Conservation (phyloP, 2,329 filamentous ascomycete genomes). For the Exophiala oligosperma region DNA sequence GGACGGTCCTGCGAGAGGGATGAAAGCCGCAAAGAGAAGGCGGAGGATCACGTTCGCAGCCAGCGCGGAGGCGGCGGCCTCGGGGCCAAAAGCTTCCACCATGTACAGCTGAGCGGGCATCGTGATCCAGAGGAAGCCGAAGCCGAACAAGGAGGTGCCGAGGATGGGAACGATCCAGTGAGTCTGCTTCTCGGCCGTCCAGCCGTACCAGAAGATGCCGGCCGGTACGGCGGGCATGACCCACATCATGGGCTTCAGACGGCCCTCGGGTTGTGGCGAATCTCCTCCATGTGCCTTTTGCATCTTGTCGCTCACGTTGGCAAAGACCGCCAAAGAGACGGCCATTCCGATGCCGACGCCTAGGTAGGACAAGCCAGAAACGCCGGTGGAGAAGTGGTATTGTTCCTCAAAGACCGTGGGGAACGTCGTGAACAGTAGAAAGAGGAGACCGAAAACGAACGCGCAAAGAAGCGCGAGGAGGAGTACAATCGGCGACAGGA, state of each 20-base stretch:
- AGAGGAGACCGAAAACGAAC: constrained; percentile 58
- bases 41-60: constrained; percentile 31
- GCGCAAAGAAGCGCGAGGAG: constrained; percentile 56
- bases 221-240: constrained; percentile 26
- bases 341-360: constrained; percentile 48
- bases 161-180: constrained; percentile 38
- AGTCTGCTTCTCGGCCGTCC: constrained; percentile 29
- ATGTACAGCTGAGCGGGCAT: constrained; percentile 37
- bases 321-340: constrained; percentile 10
- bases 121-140: constrained; percentile 29
- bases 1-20: constrained; percentile 1
- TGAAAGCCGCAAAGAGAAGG: constrained; percentile 8
- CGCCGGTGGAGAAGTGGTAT: constrained; percentile 51
- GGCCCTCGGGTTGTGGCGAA: constrained; percentile 26
- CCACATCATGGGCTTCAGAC: constrained; percentile 28
- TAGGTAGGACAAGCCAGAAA: constrained; percentile 50
- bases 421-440: constrained; percentile 59
- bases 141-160: constrained; percentile 29
- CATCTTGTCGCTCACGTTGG: constrained; percentile 19
- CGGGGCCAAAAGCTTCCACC: constrained; percentile 35
- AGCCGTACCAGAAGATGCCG: constrained; percentile 35
- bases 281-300: constrained; percentile 16
- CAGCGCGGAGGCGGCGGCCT: constrained; percentile 36
- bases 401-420: constrained; percentile 51
- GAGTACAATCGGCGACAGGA: constrained; percentile 52